Evolutionary conservation across 2,329 filamentous ascomycete genomes (phyloP), one percentile per base, ranked within the genome.

Genomic region (Triangularia setosa): DNA sequence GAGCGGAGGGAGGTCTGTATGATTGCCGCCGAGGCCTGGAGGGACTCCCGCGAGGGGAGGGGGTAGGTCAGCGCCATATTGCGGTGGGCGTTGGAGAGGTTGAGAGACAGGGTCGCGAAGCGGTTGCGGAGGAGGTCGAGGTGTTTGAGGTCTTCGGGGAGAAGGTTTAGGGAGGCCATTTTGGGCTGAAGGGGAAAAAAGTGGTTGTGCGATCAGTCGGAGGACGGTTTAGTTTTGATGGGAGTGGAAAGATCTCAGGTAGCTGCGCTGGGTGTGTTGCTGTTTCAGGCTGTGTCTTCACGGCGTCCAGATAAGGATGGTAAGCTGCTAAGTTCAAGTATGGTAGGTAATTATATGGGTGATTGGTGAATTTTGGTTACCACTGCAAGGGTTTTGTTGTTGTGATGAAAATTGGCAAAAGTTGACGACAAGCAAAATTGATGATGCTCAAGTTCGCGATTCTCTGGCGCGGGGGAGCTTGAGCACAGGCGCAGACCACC

Each of bases 11-110:
- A 91, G 69, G 84, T 84, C 69, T 89, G 87, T 60, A 93, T 84
- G 73, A 93, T 91, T 68, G 84, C 83, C 53, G 88, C 83, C 57
- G 88, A 89, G n/a, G 86, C 85, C 74, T 92, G 88, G 57, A 93
- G 82, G 14, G 89, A 91, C 55, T 86, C 83, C 72, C 90, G 92
- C 4, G 21, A 55, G 25, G 90, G 90, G 4, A 93, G 80, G 24
- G 87, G 88, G 61, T 89, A 85, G 74, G 83, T 86, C 65, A 83
- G 82, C 44, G 85, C 75, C 44, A 92, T 79, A 70, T 87, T 84
- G 68, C 80, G 77, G 69, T 85, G 84, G 23, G 93, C 79, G 48
- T 87, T 89, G 64, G 79, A 82, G 21, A 93, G 84, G 70, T 85
- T 91, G 74, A 84, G 88, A 3, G 87, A 86, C 24, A 93, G 83